phyloP scores from a whole-genome alignment of 1,284 basidiomycete species.

The Lentinula novae-zelandiae region DNA sequence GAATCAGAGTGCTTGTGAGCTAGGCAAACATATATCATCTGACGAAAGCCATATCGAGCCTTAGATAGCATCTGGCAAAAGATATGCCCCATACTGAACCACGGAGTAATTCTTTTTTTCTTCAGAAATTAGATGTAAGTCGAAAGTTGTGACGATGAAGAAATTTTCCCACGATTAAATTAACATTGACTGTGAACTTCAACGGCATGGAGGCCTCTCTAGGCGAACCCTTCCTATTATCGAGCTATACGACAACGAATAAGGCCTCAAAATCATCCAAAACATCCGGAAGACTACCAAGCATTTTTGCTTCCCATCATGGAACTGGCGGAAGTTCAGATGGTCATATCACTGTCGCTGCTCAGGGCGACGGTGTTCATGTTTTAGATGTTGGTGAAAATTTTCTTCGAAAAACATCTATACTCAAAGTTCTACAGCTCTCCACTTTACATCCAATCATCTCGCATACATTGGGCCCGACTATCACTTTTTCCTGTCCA shows the following conservation, averaged over 20 bases:
- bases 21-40: too few relatives aligned
- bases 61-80: too few relatives aligned
- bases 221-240: constrained; percentile 58
- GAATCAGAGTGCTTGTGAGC: too few relatives aligned
- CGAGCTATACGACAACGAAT: constrained; percentile 38
- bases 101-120: too few relatives aligned
- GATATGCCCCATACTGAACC: too few relatives aligned
- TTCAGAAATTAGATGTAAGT: neutral
- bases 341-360: constrained; percentile 59
- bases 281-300: constrained; percentile 15
- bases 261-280: constrained; percentile 22
- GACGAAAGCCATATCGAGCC: too few relatives aligned
- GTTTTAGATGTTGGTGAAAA: constrained; percentile 56
- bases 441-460: constrained; percentile 61
- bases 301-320: constrained; percentile 40
- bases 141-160: neutral
- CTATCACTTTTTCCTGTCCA: constrained; percentile 56
- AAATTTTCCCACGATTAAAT: neutral
- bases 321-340: constrained; percentile 20
- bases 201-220: constrained; percentile 41
- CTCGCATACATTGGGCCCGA: constrained; percentile 65
- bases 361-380: constrained; percentile 69
- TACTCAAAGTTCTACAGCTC: constrained; percentile 38
- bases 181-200: neutral
- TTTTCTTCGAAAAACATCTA: neutral